Conservation (phyloP, 768 basidiomycete species). For the Cystofilobasidium bisporidii region DNA sequence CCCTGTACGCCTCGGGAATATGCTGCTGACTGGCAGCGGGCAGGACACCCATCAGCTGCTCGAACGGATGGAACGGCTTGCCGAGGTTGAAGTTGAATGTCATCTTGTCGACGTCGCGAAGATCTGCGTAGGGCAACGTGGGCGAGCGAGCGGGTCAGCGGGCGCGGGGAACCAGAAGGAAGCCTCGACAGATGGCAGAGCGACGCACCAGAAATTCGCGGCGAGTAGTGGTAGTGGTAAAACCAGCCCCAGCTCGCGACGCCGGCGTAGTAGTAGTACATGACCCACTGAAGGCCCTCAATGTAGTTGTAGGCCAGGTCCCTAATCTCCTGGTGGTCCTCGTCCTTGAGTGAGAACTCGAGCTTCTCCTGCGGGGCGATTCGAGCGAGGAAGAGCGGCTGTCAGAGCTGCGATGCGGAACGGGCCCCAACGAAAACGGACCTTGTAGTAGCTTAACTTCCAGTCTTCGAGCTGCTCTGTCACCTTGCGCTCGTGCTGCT, state of each 20-base stretch:
- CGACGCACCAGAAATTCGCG: conserved; percentile 76
- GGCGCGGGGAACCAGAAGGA: neutral
- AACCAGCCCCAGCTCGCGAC: conserved; percentile 99
- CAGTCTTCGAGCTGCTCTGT: conserved; percentile 82
- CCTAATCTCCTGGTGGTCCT: conserved; percentile 54
- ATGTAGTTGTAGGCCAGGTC: conserved; percentile 66
- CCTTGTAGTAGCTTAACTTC: conserved; percentile 84
- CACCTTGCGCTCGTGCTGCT: conserved; percentile 59
- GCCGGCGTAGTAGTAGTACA: conserved; percentile 97
- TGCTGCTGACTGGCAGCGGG: conserved; percentile 82
- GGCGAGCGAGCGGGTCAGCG: conserved; percentile 7
- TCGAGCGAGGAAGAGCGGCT: neutral
- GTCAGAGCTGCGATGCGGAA: neutral
- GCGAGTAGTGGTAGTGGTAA: conserved; percentile 95
- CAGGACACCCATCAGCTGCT: conserved; percentile 96
- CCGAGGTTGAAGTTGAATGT: conserved; percentile 79
- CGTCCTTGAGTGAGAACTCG: conserved; percentile 58
- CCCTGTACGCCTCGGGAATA: conserved; percentile 76
- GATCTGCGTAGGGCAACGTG: conserved; percentile 44
- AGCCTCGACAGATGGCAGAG: neutral
- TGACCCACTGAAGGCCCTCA: conserved; percentile 95
- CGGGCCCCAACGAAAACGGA: conserved; percentile 37
- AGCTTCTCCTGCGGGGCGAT: conserved; percentile 60
- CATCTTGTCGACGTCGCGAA: conserved; percentile 61
- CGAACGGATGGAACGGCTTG: conserved; percentile 79